phyloP scores from a whole-genome alignment of 805 yeast species.

The baker's yeast (Saccharomyces cerevisiae) region DNA sequence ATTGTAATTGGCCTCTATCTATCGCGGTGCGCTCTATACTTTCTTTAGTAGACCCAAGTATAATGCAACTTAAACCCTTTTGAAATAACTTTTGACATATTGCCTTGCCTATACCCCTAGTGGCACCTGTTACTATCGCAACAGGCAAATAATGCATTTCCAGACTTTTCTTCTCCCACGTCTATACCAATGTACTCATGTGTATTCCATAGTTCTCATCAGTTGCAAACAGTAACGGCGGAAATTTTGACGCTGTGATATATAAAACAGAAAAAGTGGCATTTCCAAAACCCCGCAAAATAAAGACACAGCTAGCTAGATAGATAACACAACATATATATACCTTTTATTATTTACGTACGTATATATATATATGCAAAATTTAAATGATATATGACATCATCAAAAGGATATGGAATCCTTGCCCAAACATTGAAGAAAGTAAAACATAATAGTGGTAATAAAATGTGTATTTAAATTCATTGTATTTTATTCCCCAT shows the following conservation, averaged over 20 bases:
- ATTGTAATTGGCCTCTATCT: constrained; percentile 5
- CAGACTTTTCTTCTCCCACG: not conserved
- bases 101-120: constrained; percentile 36
- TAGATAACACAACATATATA: not conserved
- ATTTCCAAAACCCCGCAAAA: not conserved
- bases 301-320: not conserved
- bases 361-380: not conserved
- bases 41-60: constrained; percentile 18
- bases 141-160: constrained; percentile 11
- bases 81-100: constrained; percentile 24
- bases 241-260: not conserved
- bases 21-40: constrained; percentile 1
- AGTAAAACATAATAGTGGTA: not conserved
- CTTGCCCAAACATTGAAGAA: not conserved
- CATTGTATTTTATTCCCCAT: not conserved
- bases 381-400: not conserved
- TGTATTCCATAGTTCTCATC: not conserved
- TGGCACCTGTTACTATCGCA: constrained; percentile 37
- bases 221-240: not conserved
- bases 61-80: constrained; percentile 22
- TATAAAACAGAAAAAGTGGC: not conserved
- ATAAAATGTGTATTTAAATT: not conserved
- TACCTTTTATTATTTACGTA: not conserved
- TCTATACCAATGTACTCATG: not conserved
- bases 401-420: not conserved